Conservation (phyloP, 2,329 filamentous ascomycete species). For the Parafenestella ontariensis region DNA sequence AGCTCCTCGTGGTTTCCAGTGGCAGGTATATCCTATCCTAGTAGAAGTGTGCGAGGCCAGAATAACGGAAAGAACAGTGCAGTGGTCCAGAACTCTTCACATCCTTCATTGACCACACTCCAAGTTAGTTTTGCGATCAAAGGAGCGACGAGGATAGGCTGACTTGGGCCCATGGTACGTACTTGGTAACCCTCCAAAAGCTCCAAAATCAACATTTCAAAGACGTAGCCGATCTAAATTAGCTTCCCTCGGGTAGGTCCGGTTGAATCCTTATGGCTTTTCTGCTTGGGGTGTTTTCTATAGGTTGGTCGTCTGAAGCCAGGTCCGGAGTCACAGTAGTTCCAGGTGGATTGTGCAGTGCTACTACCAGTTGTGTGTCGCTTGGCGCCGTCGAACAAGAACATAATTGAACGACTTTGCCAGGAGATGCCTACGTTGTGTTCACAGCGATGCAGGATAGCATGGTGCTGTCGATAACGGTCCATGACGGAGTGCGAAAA, state of each 20-base stretch:
- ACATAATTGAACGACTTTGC: slow-evolving; percentile 38
- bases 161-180: slow-evolving; percentile 43
- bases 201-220: slow-evolving; percentile 18
- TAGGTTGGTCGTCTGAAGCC: background rate
- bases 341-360: slow-evolving; percentile 4
- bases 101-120: slow-evolving; percentile 33
- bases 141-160: slow-evolving; percentile 32
- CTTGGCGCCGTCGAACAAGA: slow-evolving; percentile 30
- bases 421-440: slow-evolving; percentile 28
- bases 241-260: slow-evolving; percentile 1
- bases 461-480: slow-evolving; percentile 15
- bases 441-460: slow-evolving; percentile 22
- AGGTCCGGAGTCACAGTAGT: slow-evolving; percentile 4
- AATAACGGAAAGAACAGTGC: slow-evolving; percentile 17
- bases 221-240: slow-evolving; percentile 10
- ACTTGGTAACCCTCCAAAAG: slow-evolving; percentile 37
- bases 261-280: background rate
- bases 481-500: slow-evolving; percentile 24
- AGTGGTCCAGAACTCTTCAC: slow-evolving; percentile 22
- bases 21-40: slow-evolving; percentile 6
- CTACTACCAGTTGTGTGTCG: slow-evolving; percentile 21
- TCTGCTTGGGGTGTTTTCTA: background rate
- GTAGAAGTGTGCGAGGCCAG: slow-evolving; percentile 5
- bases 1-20: slow-evolving; percentile 4
- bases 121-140: slow-evolving; percentile 45